phyloP scores from a whole-genome alignment of 2,329 filamentous ascomycete species.

The Penicillium sp. region DNA sequence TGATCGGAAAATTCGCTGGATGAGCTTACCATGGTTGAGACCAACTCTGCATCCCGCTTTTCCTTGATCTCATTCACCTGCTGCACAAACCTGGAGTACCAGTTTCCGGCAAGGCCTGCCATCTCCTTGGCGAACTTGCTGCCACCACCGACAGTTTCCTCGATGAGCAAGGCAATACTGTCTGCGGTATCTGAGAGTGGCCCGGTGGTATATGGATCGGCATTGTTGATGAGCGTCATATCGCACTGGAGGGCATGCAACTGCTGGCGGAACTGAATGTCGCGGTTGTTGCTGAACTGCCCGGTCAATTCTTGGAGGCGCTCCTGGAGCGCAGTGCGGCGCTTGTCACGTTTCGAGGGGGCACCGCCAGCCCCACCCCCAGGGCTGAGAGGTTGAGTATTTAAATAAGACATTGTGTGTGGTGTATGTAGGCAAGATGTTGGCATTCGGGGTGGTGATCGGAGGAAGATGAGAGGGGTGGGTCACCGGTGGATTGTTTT shows the following conservation, averaged over 20 bases:
- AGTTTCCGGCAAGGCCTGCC: slow-evolving; percentile 68
- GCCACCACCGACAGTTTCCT: slow-evolving; percentile 56
- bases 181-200: slow-evolving; percentile 68
- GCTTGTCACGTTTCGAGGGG: slow-evolving; percentile 84
- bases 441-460: neutral
- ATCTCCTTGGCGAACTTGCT: slow-evolving; percentile 69
- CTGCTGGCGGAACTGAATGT: slow-evolving; percentile 83
- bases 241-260: slow-evolving; percentile 90
- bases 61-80: slow-evolving; percentile 88
- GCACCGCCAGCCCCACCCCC: slow-evolving; percentile 35
- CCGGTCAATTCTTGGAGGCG: slow-evolving; percentile 74
- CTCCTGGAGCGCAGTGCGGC: slow-evolving; percentile 79
- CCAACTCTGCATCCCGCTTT: slow-evolving; percentile 79
- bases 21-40: slow-evolving; percentile 72
- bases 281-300: slow-evolving; percentile 77
- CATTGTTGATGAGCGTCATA: slow-evolving; percentile 80
- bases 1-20: neutral
- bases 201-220: slow-evolving; percentile 74
- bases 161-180: slow-evolving; percentile 66
- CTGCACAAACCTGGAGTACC: slow-evolving; percentile 82
- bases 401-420: slow-evolving; percentile 23
- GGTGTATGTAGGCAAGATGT: neutral
- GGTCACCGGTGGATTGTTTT: slow-evolving; percentile 6
- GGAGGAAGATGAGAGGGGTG: slow-evolving; percentile 10
- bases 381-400: slow-evolving; percentile 35